Evolutionary conservation across 2,329 filamentous ascomycete genomes (phyloP).

Genomic region (Pleoardoris graminearum): DNA sequence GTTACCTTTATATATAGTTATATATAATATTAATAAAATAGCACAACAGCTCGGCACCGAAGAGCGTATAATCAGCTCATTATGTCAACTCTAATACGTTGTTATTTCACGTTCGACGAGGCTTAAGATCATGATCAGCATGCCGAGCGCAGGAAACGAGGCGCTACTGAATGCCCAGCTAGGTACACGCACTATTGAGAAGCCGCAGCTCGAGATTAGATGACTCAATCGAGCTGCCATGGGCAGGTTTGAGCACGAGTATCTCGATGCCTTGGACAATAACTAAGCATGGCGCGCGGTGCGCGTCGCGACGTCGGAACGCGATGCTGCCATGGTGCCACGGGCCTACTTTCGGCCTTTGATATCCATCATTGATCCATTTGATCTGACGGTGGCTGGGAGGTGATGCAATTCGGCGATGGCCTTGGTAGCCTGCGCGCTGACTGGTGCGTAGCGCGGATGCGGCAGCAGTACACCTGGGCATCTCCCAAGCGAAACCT

Average conservation of each 20-base stretch:
- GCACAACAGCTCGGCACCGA: no score
- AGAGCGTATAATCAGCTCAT: no score
- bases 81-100: background rate
- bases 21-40: no score
- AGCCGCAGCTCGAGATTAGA: background rate
- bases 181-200: background rate
- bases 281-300: conserved; percentile 2
- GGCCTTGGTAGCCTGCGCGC: background rate
- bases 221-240: background rate
- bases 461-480: background rate
- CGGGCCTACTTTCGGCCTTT: background rate
- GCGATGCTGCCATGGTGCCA: background rate
- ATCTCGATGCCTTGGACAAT: conserved; percentile 5
- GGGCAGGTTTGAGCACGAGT: background rate
- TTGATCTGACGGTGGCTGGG: background rate
- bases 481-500: background rate
- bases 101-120: conserved; percentile 2
- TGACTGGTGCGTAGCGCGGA: background rate
- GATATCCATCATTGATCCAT: background rate
- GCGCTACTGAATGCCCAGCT: background rate
- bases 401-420: background rate
- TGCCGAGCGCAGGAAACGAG: background rate
- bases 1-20: no score
- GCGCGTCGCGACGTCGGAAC: background rate
- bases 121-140: background rate